Evolutionary conservation across 805 yeast genomes (phyloP).

Genomic region (Suhomyces emberorum): DNA sequence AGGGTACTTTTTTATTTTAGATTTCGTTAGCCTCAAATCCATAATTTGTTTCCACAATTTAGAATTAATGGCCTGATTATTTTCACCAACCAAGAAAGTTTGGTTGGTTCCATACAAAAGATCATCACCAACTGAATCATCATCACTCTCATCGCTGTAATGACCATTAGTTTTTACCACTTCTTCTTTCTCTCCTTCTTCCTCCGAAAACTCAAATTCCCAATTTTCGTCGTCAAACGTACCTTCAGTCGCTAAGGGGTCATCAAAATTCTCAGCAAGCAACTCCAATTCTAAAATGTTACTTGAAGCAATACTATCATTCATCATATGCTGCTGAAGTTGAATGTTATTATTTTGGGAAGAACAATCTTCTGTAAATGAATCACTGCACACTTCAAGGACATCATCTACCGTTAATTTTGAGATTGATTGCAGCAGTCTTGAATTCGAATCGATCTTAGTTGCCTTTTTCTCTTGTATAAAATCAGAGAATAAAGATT

Average conservation of each 20-base stretch:
- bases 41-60: slow-evolving; percentile 42
- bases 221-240: slow-evolving; percentile 34
- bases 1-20: not conserved
- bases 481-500: slow-evolving; percentile 11
- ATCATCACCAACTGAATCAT: slow-evolving; percentile 31
- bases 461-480: too few relatives aligned
- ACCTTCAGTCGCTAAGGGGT: slow-evolving; percentile 20
- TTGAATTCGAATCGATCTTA: not conserved
- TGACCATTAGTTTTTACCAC: too few relatives aligned
- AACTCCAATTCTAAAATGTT: slow-evolving; percentile 54
- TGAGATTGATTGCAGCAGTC: too few relatives aligned
- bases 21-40: slow-evolving; percentile 20
- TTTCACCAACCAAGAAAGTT: slow-evolving; percentile 13
- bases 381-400: not conserved
- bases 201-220: slow-evolving; percentile 34
- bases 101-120: slow-evolving; percentile 20
- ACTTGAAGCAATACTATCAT: slow-evolving; percentile 25
- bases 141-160: slow-evolving; percentile 25
- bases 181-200: slow-evolving; percentile 24
- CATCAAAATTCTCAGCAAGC: slow-evolving; percentile 47
- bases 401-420: not conserved
- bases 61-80: slow-evolving; percentile 12
- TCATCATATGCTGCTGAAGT: slow-evolving; percentile 10
- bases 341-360: slow-evolving; percentile 2
- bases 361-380: too few relatives aligned